Evolutionary conservation across 2,329 filamentous ascomycete genomes (phyloP).

Genomic region (Chrysosporium keratinophilum): DNA sequence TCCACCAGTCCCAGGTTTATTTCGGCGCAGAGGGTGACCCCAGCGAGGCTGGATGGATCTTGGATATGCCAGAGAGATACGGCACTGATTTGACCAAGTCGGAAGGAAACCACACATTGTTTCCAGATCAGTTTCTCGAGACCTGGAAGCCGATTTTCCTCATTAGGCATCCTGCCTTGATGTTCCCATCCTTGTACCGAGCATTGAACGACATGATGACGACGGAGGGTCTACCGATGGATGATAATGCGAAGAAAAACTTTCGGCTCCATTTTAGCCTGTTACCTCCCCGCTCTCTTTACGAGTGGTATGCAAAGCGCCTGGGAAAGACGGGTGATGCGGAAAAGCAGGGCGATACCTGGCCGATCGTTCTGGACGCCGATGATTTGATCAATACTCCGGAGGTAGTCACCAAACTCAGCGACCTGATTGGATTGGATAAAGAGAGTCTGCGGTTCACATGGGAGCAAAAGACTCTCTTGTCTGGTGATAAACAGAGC

Average conservation of each 20-base stretch:
- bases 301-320: slow-evolving; percentile 28
- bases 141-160: slow-evolving; percentile 28
- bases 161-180: slow-evolving; percentile 33
- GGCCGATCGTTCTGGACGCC: slow-evolving; percentile 30
- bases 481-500: neutral
- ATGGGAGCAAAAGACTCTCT: slow-evolving; percentile 21
- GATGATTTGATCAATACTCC: slow-evolving; percentile 31
- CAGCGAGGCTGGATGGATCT: slow-evolving; percentile 3
- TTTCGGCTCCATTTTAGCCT: slow-evolving; percentile 21
- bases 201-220: slow-evolving; percentile 17
- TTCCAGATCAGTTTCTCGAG: slow-evolving; percentile 29
- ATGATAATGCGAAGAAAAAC: slow-evolving; percentile 14
- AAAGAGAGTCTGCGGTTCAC: slow-evolving; percentile 23
- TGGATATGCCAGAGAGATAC: slow-evolving; percentile 9
- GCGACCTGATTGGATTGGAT: slow-evolving; percentile 27
- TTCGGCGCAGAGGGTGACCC: slow-evolving; percentile 1
- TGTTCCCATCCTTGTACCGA: slow-evolving; percentile 32
- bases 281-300: slow-evolving; percentile 26
- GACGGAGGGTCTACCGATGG: slow-evolving; percentile 15
- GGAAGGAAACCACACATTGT: slow-evolving; percentile 26
- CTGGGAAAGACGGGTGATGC: slow-evolving; percentile 12
- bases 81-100: slow-evolving; percentile 17
- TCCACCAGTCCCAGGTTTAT: slow-evolving; percentile 2
- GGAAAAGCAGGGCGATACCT: neutral
- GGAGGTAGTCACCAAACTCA: slow-evolving; percentile 23